Base-by-base conservation (phyloP, 192 early-diverging fungal species). In the Coemansia guatemalensis region DNA sequence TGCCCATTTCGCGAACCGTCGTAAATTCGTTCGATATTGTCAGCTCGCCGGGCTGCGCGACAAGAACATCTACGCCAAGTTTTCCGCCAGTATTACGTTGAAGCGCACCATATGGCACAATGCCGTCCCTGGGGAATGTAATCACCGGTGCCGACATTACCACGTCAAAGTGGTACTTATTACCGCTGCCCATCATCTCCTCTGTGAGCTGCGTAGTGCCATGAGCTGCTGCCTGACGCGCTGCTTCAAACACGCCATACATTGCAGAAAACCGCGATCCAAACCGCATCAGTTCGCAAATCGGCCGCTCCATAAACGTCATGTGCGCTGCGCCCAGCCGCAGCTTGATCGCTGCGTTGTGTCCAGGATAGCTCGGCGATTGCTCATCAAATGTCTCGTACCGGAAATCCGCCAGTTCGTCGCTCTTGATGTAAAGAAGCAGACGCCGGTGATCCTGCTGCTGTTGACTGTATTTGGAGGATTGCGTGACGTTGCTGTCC, bases 161-260 rank as follows among this genome's bases (percentile, higher is more conserved):
- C 23, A 99, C 75, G 53, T 96, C 90, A 78, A 94, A 96, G 64
- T 95, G 89, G 41, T 90, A 88, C 65, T 70, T 73, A 83, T 90
- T 57, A 1, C 60, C 56, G 33, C 69, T 69, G 48, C 73, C 73
- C 25, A 86, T 91, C 50, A 87, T 88, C 4, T 84, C 84, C 56
- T 93, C 86, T 44, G 92, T 90, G 32, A 93, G 82, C 51, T 93
- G 89, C 11, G 84, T 82, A 11, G 92, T 90, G 57, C 88, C 86
- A 50, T 92, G 82, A 4, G 90, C 81, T 5, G 94, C 92, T 0
- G 94, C 92, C 58, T 87, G 82, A 0, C 97, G 78, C 2, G 97
- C 97, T n/a, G 86, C 82, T 62, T 97, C 97, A 68, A 93, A 89
- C 8, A 95, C 57, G 25, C 82, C 83, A 60, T 95, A 89, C 92